Percentiles rank a stretch among this genome's conserved stretches.
phyloP scores from a whole-genome alignment of 2,329 filamentous ascomycete species.

The Pyrenophora graminea region DNA sequence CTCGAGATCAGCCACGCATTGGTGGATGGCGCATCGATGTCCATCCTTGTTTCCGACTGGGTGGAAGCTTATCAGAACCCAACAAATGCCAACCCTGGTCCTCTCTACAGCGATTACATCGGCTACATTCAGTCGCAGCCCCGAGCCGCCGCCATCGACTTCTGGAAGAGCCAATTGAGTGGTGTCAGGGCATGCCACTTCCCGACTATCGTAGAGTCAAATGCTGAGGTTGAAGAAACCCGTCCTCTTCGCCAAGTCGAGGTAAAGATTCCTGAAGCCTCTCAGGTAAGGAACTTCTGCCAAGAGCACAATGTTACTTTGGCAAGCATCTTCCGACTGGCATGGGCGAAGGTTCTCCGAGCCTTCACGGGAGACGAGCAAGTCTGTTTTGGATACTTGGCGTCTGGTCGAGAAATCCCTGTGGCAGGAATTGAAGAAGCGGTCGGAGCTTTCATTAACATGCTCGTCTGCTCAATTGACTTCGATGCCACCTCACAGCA shows the following conservation, averaged over 20 bases:
- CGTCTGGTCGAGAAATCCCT: constrained; percentile 36
- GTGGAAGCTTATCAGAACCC: constrained; percentile 14
- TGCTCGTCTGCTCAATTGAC: constrained; percentile 47
- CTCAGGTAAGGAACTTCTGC: constrained; percentile 33
- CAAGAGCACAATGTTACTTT: constrained; percentile 49
- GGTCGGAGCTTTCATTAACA: constrained; percentile 48
- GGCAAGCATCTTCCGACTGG: constrained; percentile 46
- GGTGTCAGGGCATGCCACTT: constrained; percentile 14
- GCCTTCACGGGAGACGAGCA: constrained; percentile 29
- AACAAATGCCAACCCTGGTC: constrained; percentile 1
- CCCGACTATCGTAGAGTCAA: constrained; percentile 3
- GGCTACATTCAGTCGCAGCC: constrained; percentile 11
- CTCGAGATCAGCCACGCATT: constrained; percentile 26
- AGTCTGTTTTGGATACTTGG: constrained; percentile 49
- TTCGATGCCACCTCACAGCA: constrained; percentile 11
- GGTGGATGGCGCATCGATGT: constrained; percentile 18
- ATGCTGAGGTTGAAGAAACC: neutral
- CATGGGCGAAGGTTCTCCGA: constrained; percentile 37
- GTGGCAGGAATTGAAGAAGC: constrained; percentile 42
- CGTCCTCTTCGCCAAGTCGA: constrained; percentile 1
- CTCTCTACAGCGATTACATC: constrained; percentile 22
- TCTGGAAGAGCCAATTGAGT: constrained; percentile 17
- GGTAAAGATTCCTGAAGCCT: neutral
- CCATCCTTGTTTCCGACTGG: constrained; percentile 14
- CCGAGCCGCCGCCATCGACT: constrained; percentile 5